These are phyloP conservation scores for Salpingoeca rosetta DNA, from an alignment of 78 protist genomes.

Conservation along the genomic window DNA sequence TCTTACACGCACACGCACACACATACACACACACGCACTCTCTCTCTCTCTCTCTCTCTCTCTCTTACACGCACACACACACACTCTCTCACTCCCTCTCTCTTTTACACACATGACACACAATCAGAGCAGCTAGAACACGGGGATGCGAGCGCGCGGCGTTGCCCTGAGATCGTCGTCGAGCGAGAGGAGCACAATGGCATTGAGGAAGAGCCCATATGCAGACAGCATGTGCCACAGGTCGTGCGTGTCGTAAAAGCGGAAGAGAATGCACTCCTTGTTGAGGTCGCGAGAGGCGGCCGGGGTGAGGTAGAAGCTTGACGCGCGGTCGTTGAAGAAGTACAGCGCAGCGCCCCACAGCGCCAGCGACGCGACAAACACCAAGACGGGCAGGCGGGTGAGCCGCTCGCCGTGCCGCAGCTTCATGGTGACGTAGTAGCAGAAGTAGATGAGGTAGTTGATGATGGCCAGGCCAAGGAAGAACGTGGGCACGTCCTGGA, in stretches of 20 bases:
- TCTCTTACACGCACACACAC: too few species aligned
- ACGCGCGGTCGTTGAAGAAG: background rate
- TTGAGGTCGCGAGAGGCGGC: background rate
- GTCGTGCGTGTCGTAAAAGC: slow-evolving; percentile 12
- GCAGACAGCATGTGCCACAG: slow-evolving; percentile 16
- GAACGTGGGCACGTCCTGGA: background rate
- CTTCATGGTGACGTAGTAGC: background rate
- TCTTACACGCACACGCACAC: too few species aligned
- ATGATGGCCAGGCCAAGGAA: background rate
- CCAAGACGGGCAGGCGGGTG: background rate
- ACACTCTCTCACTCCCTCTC: too few species aligned
- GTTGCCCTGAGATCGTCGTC: background rate
- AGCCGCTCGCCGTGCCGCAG: background rate
- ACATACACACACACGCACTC: too few species aligned
- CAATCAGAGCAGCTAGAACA: too few species aligned
- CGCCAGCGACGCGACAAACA: background rate
- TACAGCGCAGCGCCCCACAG: background rate
- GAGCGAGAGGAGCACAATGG: background rate
- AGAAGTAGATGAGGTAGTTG: background rate
- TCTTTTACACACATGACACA: too few species aligned
- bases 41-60: too few species aligned
- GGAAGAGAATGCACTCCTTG: background rate
- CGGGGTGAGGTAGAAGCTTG: background rate
- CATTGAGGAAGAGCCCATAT: background rate
- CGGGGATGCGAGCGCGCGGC: background rate